Base-by-base conservation (phyloP, 805 yeast species). In the Zygotorulaspora chibaensis region DNA sequence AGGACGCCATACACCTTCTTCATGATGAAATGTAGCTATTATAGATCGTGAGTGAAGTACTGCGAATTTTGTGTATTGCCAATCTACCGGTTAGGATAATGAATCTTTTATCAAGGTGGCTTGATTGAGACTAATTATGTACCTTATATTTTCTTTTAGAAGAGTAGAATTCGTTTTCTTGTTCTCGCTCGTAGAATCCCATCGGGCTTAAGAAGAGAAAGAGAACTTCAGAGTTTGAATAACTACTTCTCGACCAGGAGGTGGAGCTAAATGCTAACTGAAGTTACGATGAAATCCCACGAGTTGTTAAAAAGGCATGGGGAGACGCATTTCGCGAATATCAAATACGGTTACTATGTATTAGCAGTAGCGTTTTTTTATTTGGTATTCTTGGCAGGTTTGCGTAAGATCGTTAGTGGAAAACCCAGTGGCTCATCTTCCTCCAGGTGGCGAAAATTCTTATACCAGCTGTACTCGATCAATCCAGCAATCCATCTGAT, bases 341-440 rank as follows among this genome's bases (percentile, higher is more conserved):
- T 81, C 38, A 74, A 75, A 40, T 84, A 77, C 56, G 93, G 91
- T 0, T 77, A 79, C 54, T 54, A 73, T 10, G 61, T 80, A 0
- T 59, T 83, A 6, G 55, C 66, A 1, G 44, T 77, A 3, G 67
- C 81, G 1, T 38, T 72, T 0, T 37, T 68, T 0, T 77, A 79
- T 48, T 46, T 77, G 0, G 20, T 61, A 0, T 56, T 63, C 18
- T 55, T 78, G 10, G 60, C 60, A n/a, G 38, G 63, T 1, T 51
- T 71, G 11, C 59, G 73, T 33, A 56, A 56, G 29, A 48, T 62
- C 9, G 67, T 71, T 48, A 52, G 63, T 20, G 57, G 61, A 26
- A 73, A 79, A 78, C 46, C 56, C 8, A 54, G 57, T 11, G 62
- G 71, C 1, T 72, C 74, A 0, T 58, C 73, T 31, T 68, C 77